Evolutionary conservation across 2,329 filamentous ascomycete species (phyloP).

Genomic region (Aspergillus fructus): DNA sequence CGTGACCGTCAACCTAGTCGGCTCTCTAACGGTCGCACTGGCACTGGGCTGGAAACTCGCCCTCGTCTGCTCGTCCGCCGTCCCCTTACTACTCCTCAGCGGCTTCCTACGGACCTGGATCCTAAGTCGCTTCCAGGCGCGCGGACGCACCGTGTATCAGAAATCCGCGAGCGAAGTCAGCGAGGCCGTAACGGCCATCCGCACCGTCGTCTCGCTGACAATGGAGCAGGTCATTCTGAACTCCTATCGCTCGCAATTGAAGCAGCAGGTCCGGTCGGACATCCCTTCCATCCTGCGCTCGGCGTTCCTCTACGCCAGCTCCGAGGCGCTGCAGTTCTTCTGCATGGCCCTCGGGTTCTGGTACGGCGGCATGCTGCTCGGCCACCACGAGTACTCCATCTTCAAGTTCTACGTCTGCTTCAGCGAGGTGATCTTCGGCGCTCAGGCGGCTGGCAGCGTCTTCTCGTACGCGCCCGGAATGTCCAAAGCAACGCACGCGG

Average conservation of each 20-base stretch:
- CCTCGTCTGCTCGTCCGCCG: conserved; percentile 58
- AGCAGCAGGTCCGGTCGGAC: conserved; percentile 21
- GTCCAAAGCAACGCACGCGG: conserved; percentile 32
- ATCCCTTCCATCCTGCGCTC: conserved; percentile 22
- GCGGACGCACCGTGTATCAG: conserved; percentile 46
- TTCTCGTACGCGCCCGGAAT: conserved; percentile 34
- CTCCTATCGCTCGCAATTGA: conserved; percentile 35
- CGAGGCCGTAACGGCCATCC: conserved; percentile 52
- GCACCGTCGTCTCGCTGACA: conserved; percentile 51
- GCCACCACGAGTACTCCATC: conserved; percentile 44
- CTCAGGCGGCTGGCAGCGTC: conserved; percentile 28
- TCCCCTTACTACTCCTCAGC: conserved; percentile 37
- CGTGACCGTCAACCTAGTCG: conserved; percentile 70
- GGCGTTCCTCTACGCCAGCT: conserved; percentile 30
- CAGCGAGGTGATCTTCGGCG: conserved; percentile 42
- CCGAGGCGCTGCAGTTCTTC: conserved; percentile 29
- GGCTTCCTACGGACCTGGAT: conserved; percentile 47
- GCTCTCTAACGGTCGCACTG: conserved; percentile 65
- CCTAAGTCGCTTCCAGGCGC: conserved; percentile 48
- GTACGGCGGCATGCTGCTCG: conserved; percentile 65
- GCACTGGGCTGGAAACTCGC: conserved; percentile 77
- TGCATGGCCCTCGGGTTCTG: conserved; percentile 56
- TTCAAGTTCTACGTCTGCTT: conserved; percentile 47
- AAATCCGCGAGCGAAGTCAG: conserved; percentile 51
- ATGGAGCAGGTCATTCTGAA: conserved; percentile 45